These are phyloP conservation scores for Mycena leptocephala DNA, from an alignment of 768 basidiomycete species.

Conservation along the genomic window DNA sequence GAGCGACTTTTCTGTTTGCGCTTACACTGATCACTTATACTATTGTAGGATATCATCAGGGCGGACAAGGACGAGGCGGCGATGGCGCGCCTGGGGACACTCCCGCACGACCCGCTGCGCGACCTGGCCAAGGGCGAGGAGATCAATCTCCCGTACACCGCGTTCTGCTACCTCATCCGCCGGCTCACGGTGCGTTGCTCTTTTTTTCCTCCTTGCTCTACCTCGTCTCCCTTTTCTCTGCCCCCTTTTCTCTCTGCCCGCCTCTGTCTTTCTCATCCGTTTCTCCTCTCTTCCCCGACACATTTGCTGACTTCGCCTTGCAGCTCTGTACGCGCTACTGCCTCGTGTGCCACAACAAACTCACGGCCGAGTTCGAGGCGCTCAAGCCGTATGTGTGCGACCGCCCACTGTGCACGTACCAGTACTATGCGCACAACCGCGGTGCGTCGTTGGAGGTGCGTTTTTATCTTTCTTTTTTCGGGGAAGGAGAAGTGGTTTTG, in stretches of 20 bases:
- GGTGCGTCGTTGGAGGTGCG: conserved; percentile 79
- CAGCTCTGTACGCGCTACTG: conserved; percentile 81
- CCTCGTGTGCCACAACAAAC: conserved; percentile 80
- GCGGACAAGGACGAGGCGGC: conserved; percentile 64
- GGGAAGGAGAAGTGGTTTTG: background rate
- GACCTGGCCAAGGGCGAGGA: conserved; percentile 49
- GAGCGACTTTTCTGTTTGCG: too few relatives aligned
- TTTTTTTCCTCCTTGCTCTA: background rate
- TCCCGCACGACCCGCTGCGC: conserved; percentile 73
- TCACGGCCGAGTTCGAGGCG: conserved; percentile 67
- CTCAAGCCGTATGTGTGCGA: conserved; percentile 85
- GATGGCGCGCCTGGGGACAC: conserved; percentile 55
- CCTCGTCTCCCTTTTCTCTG: background rate
- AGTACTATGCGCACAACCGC: conserved; percentile 76
- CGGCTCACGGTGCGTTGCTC: conserved; percentile 66
- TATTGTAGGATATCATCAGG: conserved; percentile 48
- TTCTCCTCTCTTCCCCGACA: background rate
- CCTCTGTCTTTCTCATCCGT: too few relatives aligned
- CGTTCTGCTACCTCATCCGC: conserved; percentile 77
- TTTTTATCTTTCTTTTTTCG: background rate
- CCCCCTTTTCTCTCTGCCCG: background rate
- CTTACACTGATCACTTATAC: too few relatives aligned
- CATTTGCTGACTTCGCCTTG: background rate
- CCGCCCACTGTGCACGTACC: conserved; percentile 76
- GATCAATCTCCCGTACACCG: conserved; percentile 75